Base-by-base conservation (phyloP, 495 filamentous ascomycete species). In the Penicillium riverlandense region DNA sequence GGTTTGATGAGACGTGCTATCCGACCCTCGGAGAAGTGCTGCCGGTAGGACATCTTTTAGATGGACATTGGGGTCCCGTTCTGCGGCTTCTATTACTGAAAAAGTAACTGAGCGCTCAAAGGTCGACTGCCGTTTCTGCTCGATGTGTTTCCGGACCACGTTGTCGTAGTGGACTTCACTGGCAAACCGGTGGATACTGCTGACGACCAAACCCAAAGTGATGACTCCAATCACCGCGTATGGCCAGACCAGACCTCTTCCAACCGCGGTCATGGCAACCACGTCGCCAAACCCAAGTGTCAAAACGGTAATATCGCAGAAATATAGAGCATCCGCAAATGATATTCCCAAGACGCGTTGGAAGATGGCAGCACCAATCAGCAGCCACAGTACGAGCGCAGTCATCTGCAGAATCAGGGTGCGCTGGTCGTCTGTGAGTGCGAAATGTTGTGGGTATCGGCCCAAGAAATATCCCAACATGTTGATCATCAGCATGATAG, bases 201-300 rank as follows among this genome's bases (percentile, higher is more conserved):
- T 81, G 29, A 96, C 82, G 16, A 95, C 85, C 27, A 96, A 70
- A 79, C 90, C 91, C 4, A 96, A 69, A 44, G 84, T 90, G 37
- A 91, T 81, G 38, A 96, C 84, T 7, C 90, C 91, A 14, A 90
- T 77, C 4, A 95, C 78, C 0, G 90, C 81, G 51, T 83, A 96
- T 0, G 90, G 89, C 28, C 95, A 82, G 11, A 95, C 65, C 8
- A 96, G 67, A 1, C 78, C 77, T 34, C 82, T 73, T 1, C 79
- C 83, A 8, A 75, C 48, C 35, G 76, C 39, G 6, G 65, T 70
- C 0, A 52, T 49, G 6, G 77, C 58, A 29, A 61, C 65, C 14
- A 82, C 65, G 54, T 84, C 80, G 13, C 80, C 80, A 53, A 81
- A 84, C 2, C 80, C 80, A n/a, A 84, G 66, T 1, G 80, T 84